Evolutionary conservation across 495 filamentous ascomycete species (phyloP), one percentile per base, ranked within the genome.

Genomic region (Daldinia bambusicola): DNA sequence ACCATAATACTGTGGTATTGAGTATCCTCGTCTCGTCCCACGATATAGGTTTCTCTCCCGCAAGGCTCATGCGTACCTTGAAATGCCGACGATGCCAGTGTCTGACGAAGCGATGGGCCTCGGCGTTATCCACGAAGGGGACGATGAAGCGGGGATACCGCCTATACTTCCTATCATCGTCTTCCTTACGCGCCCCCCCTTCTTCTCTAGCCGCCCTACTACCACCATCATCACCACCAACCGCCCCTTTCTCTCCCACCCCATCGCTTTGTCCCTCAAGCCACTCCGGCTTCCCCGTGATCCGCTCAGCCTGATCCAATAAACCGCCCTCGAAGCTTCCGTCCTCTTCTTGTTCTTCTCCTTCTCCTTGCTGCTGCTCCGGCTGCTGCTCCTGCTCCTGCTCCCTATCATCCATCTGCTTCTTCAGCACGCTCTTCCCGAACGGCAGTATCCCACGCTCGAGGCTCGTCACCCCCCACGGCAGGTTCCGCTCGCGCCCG

Each of bases 41-140:
- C 8, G 50, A 45, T 16, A 40, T 10, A 26, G 63, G 52, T 6
- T 73, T 62, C 9, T 74, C 67, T 13, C 58, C 66, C 14, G 51
- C 52, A 14, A 55, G n/a, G 22, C 52, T 72, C 75, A 71, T 71
- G 18, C 31, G 59, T n/a, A 72, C 26, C 34, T 37, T 57, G 41
- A 87, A 72, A 45, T 82, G 77, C 51, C 84, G 77, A 32, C 80
- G 73, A 77, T 90, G 86, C 87, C 87, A 89, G 53, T 68, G 70
- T 69, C 86, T 78, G 4, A 86, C 83, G 71, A 90, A 90, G 67
- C 88, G 78, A 45, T 83, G 80, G 20, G 86, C 85, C 72, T 89
- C 86, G 14, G 74, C 72, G 8, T 73, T 67, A 22, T 85, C 81
- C 43, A 52, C 63, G 57, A 90, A 87, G 4, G 79, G 76, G 18